Evolutionary conservation across 192 early-diverging fungal species (phyloP), one percentile per base, ranked within the genome.

Genomic region (Linnemannia zychae): DNA sequence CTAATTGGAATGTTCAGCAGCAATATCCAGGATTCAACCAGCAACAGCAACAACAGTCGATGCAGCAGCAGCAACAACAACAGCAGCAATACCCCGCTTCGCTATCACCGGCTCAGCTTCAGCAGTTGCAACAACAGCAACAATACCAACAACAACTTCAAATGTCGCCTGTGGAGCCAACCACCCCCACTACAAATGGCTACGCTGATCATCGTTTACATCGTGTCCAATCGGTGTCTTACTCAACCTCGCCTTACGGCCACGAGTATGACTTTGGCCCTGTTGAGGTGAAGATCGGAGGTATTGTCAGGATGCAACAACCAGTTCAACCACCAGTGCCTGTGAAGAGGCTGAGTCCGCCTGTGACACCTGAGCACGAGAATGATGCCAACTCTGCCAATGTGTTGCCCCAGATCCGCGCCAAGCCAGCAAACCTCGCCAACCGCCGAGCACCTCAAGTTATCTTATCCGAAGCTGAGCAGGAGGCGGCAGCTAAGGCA

Each of bases 331-430:
- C 17, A 49, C 24, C 28, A 71, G 18, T 9, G 12, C 67, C 67
- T 15, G 24, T 24, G 31, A 63, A 63, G 57, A 33, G 31, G 57
- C 57, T 31, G 57, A 63, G 57, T 63, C 28, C 57, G 28, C 36
- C 34, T 36, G 38, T 11, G 6, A 44, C 33, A 9, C 20, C 38
- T 34, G 67, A 22, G 20, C 20, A 69, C 34, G 68, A 79, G 5
- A 73, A 79, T 34, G 74, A 74, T 47, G 70, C 77, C 13, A 38
- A 44, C 16, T 78, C 77, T 1, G 48, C 74, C 7, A 44, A 68
- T 18, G 74, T 85, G 0, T 40, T 85, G 31, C 83, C 83, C 1
- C 83, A 85, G 60, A 85, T 85, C 70, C 38, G 83, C 72, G 83
- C 83, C 13, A 79, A 79, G 37, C 83, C 83, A 15, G 44, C 50